Evolutionary conservation across 768 basidiomycete species (phyloP).

Genomic region (Lactifluus piperatus): DNA sequence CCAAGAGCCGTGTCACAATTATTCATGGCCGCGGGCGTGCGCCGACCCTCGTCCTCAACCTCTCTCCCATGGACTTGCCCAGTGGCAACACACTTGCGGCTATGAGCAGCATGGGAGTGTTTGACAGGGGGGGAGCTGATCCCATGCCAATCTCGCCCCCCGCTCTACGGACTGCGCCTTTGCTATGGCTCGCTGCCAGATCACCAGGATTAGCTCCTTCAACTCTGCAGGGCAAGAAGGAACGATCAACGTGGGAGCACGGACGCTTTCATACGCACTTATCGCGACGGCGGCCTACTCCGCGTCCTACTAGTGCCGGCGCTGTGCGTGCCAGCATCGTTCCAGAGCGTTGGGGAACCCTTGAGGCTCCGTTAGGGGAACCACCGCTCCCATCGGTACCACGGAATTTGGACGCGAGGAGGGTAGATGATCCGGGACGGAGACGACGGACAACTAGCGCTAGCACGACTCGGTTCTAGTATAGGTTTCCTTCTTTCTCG

Average conservation of each 20-base stretch:
- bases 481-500: not conserved
- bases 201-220: not conserved
- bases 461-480: not conserved
- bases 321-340: slow-evolving; percentile 6
- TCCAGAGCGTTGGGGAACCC: not conserved
- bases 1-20: slow-evolving; percentile 5
- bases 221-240: not conserved
- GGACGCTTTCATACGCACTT: not conserved
- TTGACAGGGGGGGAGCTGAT: not conserved
- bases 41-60: slow-evolving; percentile 16
- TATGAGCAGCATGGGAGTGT: not conserved
- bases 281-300: not conserved
- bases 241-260: not conserved
- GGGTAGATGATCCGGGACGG: not conserved
- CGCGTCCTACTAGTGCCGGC: not conserved
- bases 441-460: not conserved
- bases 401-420: slow-evolving; percentile 8
- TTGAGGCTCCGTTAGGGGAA: not conserved
- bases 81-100: slow-evolving; percentile 1
- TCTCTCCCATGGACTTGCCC: slow-evolving; percentile 2
- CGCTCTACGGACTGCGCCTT: not conserved
- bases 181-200: not conserved
- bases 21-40: not conserved
- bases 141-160: not conserved
- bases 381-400: not conserved